Conservation (phyloP, 2,329 filamentous ascomycete species). For the Fusarium tjaetaba region DNA sequence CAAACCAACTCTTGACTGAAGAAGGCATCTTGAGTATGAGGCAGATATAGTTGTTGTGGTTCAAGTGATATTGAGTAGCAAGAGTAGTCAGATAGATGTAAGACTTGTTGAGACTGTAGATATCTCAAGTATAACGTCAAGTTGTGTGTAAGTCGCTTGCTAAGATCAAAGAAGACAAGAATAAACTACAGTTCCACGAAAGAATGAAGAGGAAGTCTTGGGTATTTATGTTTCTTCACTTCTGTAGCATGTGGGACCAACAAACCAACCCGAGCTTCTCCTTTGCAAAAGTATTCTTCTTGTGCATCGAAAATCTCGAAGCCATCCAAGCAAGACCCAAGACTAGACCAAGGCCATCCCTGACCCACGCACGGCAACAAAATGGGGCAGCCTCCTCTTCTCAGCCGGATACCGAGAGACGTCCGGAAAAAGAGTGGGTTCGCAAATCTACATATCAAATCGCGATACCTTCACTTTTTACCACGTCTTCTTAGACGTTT, state of each 20-base stretch:
- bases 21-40: conserved; percentile 45
- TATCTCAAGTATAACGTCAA: not conserved
- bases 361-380: not conserved
- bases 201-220: conserved; percentile 14
- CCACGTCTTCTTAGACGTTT: conserved; percentile 23
- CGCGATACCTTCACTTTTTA: conserved; percentile 34
- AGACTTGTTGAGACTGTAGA: not conserved
- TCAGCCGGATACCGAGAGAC: conserved; percentile 39
- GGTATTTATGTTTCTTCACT: conserved; percentile 39
- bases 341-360: not conserved
- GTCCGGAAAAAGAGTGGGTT: conserved; percentile 39
- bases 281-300: not conserved
- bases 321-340: conserved; percentile 9
- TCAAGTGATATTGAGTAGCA: not conserved
- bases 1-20: conserved; percentile 50
- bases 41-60: not conserved
- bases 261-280: conserved; percentile 17
- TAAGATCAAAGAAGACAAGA: conserved; percentile 6
- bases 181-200: not conserved
- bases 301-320: conserved; percentile 3
- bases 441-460: conserved; percentile 2
- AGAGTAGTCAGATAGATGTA: not conserved
- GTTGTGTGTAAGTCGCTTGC: not conserved
- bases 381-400: not conserved
- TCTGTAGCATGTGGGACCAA: conserved; percentile 29